Evolutionary conservation across 176 grass and related monocot species (phyloP).

Genomic region (Ensete glaucum): DNA sequence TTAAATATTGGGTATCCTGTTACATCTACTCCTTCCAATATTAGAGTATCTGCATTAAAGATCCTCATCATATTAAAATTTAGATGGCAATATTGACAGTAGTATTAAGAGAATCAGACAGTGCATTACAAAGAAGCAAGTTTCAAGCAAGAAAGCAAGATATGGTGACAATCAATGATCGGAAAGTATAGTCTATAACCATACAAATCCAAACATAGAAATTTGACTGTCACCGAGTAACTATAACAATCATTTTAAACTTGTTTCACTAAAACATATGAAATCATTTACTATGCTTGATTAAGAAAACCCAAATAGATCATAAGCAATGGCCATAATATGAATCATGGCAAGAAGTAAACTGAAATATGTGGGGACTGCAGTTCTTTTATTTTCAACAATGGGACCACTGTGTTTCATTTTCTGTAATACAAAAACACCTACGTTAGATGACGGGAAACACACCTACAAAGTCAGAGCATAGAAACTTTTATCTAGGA

Average conservation of each 20-base stretch:
- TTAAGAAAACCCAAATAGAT: neutral
- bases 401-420: too few relatives aligned
- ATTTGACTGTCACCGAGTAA: neutral
- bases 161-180: neutral
- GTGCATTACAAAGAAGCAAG: neutral
- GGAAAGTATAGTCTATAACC: neutral
- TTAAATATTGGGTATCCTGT: conserved; percentile 84
- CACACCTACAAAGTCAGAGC: too few relatives aligned
- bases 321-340: neutral
- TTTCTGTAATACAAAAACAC: too few relatives aligned
- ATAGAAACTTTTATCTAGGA: too few relatives aligned
- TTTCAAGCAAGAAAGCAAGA: neutral
- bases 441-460: too few relatives aligned
- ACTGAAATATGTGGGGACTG: too few relatives aligned
- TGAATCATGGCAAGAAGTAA: neutral
- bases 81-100: neutral
- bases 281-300: neutral
- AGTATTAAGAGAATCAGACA: neutral
- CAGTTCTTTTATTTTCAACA: too few relatives aligned
- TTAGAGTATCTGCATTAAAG: conserved; percentile 53
- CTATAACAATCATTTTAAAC: neutral
- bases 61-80: neutral
- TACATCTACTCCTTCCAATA: conserved; percentile 97
- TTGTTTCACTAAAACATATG: neutral
- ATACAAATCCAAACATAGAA: neutral